Base-by-base conservation (phyloP, 2,329 filamentous ascomycete species). In the Sphaceloma murrayae region DNA sequence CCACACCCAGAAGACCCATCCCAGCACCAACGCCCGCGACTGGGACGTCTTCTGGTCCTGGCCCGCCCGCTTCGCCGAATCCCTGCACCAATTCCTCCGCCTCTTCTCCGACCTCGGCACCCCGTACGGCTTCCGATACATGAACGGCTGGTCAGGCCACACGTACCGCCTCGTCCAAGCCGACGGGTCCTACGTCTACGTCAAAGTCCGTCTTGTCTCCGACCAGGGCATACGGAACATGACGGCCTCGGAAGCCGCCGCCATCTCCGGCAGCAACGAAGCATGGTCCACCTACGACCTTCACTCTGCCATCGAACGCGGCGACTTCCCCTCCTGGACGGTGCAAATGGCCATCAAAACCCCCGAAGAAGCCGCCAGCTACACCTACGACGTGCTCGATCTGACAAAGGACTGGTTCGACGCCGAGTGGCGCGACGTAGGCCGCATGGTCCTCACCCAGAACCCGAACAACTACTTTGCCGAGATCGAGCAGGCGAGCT, bases 401-500 rank as follows among this genome's bases (percentile, higher is more conserved):
- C 63, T 70, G 26, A 78, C 74, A 7, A 71, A 75, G 47, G 64
- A 69, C 21, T 75, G 72, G 72, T 68, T 72, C 0, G 65, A 72
- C 29, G 57, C 61, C 19, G 62, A 73, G 17, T 73, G 67, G 48
- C 72, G 73, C 0, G 53, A 16, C 17, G 19, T 43, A 16, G 40
- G 40, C 5, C 7, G 13, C 1, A n/a, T 43, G 2, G 30, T 42
- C 14, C 22, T 43, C 14, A 48, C 33, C 39, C 51, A 57, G 56
- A 40, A 40, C 24, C 67, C 70, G 1, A 61, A 72, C 44, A 82
- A 84, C 62, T 83, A 82, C 64, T 82, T 82, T 54, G 69, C 73
- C 34, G 80, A 85, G 55, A 73, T 81, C 34, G 79, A 84, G 58
- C 78, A 83, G 60, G 72, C 75, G 0, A 74, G 76, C 0, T 84